phyloP scores from a whole-genome alignment of 2,329 filamentous ascomycete genomes.

The Aquanectria penicillioides region DNA sequence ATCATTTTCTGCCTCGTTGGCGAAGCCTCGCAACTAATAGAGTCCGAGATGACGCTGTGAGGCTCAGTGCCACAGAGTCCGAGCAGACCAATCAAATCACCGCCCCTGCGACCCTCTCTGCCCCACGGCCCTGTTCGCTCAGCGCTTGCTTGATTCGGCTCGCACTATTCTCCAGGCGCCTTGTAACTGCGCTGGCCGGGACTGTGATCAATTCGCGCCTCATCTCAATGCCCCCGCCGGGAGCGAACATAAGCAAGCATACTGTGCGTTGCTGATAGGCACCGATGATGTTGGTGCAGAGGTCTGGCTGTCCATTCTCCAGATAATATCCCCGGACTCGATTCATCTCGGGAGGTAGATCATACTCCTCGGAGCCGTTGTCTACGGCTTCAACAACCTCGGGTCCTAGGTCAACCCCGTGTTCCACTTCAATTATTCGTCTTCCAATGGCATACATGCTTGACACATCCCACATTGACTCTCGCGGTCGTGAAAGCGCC shows the following conservation, averaged over 20 bases:
- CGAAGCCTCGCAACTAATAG: neutral
- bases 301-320: neutral
- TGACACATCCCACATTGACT: slow-evolving; percentile 50
- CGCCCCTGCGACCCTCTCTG: no score
- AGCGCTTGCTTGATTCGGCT: no score
- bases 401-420: slow-evolving; percentile 41
- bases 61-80: slow-evolving; percentile 20
- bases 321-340: slow-evolving; percentile 33
- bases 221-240: neutral
- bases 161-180: no score
- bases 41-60: neutral
- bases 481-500: slow-evolving; percentile 42
- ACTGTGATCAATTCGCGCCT: slow-evolving; percentile 23
- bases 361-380: neutral
- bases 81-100: slow-evolving; percentile 21
- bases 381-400: slow-evolving; percentile 26
- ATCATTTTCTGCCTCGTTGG: neutral
- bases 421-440: slow-evolving; percentile 52
- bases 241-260: slow-evolving; percentile 1
- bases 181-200: no score
- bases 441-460: slow-evolving; percentile 45
- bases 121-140: no score
- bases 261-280: slow-evolving; percentile 1
- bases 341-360: slow-evolving; percentile 27
- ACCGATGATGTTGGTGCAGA: no score